These are phyloP conservation scores for Calonectria hawksworthii DNA, from an alignment of 2,329 filamentous ascomycete species.

Conservation along the genomic window DNA sequence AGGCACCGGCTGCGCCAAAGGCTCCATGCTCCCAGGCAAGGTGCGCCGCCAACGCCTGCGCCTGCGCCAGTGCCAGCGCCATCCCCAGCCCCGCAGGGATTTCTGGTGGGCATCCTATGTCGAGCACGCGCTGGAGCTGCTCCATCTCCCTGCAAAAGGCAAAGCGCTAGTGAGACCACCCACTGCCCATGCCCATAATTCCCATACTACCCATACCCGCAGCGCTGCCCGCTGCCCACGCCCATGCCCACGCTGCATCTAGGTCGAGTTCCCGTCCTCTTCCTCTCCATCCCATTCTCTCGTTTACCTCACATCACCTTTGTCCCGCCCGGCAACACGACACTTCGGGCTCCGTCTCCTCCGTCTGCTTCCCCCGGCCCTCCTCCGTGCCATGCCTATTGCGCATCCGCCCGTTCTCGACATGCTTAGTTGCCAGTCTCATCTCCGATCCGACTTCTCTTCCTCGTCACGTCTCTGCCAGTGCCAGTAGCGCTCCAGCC, in stretches of 20 bases:
- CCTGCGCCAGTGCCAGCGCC: slow-evolving; percentile 4
- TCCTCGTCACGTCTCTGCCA: slow-evolving; percentile 37
- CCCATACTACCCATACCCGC: slow-evolving; percentile 9
- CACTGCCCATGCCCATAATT: slow-evolving; percentile 25
- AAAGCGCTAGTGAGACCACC: slow-evolving; percentile 29
- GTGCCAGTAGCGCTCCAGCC: slow-evolving; percentile 41
- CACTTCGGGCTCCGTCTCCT: slow-evolving; percentile 31
- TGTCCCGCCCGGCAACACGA: slow-evolving; percentile 48
- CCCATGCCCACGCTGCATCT: slow-evolving; percentile 25
- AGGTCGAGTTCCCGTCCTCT: slow-evolving; percentile 27
- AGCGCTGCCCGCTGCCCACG: slow-evolving; percentile 29
- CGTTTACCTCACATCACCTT: slow-evolving; percentile 34
- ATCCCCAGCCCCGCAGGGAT: slow-evolving; percentile 24
- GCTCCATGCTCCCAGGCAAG: neutral
- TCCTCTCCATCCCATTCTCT: slow-evolving; percentile 24
- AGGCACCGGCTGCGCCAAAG: slow-evolving; percentile 6
- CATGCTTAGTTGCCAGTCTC: slow-evolving; percentile 47
- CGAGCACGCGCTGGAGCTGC: slow-evolving; percentile 22
- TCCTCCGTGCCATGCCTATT: slow-evolving; percentile 40
- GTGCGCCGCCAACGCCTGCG: neutral
- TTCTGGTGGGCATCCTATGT: slow-evolving; percentile 20
- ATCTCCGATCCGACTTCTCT: slow-evolving; percentile 39
- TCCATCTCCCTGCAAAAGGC: slow-evolving; percentile 22
- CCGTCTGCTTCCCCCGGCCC: slow-evolving; percentile 26
- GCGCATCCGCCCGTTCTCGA: slow-evolving; percentile 38